phyloP scores from a whole-genome alignment of 2,329 filamentous ascomycete genomes.

The Epichloe sibirici region DNA sequence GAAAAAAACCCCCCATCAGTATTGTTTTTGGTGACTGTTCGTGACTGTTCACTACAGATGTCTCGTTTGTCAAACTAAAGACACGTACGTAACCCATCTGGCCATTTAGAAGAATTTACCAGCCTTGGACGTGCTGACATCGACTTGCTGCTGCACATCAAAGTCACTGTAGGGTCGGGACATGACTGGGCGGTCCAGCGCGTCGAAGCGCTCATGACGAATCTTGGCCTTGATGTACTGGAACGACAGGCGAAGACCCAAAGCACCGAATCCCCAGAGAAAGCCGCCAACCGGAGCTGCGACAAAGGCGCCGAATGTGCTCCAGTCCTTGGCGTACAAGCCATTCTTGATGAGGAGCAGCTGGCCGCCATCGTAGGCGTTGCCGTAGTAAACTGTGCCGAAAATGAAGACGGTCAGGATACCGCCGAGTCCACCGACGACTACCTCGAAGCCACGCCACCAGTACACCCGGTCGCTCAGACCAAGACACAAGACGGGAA shows the following conservation, averaged over 20 bases:
- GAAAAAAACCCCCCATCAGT: too few relatives aligned
- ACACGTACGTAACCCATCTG: too few relatives aligned
- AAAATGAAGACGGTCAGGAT: conserved; percentile 73
- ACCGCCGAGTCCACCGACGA: conserved; percentile 65
- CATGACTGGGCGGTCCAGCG: conserved; percentile 43
- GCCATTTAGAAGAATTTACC: conserved; percentile 42
- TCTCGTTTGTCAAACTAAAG: too few relatives aligned
- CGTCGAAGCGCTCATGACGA: conserved; percentile 52
- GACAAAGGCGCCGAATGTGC: conserved; percentile 71
- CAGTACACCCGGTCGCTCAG: conserved; percentile 58
- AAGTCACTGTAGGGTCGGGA: conserved; percentile 11
- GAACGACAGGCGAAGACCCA: conserved; percentile 44
- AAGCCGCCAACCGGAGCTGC: conserved; percentile 66
- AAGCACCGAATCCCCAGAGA: conserved; percentile 55
- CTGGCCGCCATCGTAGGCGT: conserved; percentile 47
- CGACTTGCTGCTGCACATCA: conserved; percentile 17
- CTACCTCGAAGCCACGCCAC: conserved; percentile 71
- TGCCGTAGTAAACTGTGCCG: conserved; percentile 64
- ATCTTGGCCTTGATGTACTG: conserved; percentile 46
- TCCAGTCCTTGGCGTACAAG: conserved; percentile 68
- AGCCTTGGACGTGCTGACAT: conserved; percentile 21
- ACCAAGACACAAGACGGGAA: conserved; percentile 65
- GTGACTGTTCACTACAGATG: too few relatives aligned
- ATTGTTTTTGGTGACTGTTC: too few relatives aligned
- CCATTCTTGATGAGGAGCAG: conserved; percentile 63